phyloP scores from a whole-genome alignment of 345 rosid species.

The Eucalyptus pauciflora region DNA sequence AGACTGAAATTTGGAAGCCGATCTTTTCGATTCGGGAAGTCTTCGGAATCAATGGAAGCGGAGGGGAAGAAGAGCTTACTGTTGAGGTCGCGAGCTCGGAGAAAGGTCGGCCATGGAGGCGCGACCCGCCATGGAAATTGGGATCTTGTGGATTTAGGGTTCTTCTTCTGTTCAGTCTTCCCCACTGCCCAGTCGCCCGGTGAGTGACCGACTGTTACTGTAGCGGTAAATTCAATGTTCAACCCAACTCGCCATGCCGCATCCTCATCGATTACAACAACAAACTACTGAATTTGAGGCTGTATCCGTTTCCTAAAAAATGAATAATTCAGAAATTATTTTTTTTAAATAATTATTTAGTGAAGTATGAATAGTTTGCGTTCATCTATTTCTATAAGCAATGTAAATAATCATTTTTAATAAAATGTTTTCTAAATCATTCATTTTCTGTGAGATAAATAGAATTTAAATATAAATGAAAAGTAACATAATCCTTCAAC shows the following conservation, averaged over 20 bases:
- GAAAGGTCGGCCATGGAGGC: not conserved
- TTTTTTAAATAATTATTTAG: too few species aligned
- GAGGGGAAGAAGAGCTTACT: not conserved
- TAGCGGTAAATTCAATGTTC: not conserved
- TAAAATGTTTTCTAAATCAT: fast-evolving
- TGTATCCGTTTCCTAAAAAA: too few species aligned
- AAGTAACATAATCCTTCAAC: not conserved
- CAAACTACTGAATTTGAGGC: too few species aligned
- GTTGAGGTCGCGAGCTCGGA: not conserved
- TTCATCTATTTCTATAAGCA: too few species aligned
- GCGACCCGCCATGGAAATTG: not conserved
- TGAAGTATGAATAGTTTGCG: too few species aligned
- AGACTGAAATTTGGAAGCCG: not conserved
- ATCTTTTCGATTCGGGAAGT: not conserved
- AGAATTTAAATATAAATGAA: too few species aligned
- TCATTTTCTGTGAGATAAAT: fast-evolving
- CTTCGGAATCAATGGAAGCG: not conserved
- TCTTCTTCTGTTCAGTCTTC: not conserved
- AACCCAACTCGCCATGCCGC: too few species aligned
- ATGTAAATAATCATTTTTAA: too few species aligned
- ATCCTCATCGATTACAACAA: too few species aligned
- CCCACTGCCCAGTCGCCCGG: not conserved
- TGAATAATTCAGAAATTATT: too few species aligned
- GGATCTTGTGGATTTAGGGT: not conserved
- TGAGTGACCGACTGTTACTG: not conserved